These are phyloP conservation scores for Salpingoeca rosetta DNA, from an alignment of 78 protist genomes.

Conservation along the genomic window DNA sequence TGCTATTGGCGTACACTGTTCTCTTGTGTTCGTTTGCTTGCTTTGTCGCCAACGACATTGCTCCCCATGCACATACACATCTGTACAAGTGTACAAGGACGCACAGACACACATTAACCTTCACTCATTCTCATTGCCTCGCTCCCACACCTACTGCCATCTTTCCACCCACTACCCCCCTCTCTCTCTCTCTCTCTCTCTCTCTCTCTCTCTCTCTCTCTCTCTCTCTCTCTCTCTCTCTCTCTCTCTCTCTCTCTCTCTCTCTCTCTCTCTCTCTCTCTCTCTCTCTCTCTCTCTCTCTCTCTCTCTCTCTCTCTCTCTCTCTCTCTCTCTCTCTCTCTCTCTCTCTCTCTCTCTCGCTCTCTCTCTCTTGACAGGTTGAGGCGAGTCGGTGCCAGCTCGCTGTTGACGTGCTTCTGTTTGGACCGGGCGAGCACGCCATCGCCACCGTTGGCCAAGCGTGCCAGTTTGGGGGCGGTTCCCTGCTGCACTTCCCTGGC, in stretches of 20 bases:
- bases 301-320: no score
- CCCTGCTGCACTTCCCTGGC: slow-evolving; percentile 14
- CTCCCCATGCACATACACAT: no score
- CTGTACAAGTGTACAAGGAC: no score
- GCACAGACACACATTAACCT: background rate
- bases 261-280: no score
- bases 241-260: no score
- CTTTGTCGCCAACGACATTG: background rate
- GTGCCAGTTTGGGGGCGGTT: background rate
- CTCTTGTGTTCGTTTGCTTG: no score
- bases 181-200: background rate
- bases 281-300: no score
- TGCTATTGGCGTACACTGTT: no score
- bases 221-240: no score
- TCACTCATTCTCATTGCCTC: background rate
- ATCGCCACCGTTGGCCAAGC: background rate
- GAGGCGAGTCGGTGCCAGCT: background rate
- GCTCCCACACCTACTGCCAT: background rate
- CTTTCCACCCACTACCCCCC: background rate
- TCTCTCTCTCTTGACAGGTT: no score
- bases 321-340: no score
- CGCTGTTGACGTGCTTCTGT: background rate
- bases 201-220: background rate
- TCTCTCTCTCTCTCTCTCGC: no score
- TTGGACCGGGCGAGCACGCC: background rate